Conservation (phyloP, 495 filamentous ascomycete genomes). For the Endocarpon pusillum region DNA sequence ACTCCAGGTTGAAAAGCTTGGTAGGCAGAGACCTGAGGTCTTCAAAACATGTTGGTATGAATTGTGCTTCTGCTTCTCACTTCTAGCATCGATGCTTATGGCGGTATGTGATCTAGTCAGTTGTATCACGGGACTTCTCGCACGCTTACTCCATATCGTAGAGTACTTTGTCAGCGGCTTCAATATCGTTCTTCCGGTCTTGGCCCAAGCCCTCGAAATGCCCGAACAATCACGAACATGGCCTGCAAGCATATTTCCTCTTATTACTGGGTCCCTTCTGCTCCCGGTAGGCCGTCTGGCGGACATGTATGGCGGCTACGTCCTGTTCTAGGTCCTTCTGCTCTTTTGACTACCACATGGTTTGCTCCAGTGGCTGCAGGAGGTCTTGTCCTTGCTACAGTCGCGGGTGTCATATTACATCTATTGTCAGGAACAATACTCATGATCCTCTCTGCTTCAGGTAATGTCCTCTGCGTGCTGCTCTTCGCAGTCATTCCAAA, state of each 20-base stretch:
- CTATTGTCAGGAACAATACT: conserved; percentile 53
- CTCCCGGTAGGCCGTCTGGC: conserved; percentile 61
- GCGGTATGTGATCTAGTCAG: too few species aligned
- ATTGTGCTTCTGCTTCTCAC: conserved; percentile 53
- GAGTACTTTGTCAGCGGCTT: conserved; percentile 81
- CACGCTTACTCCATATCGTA: too few species aligned
- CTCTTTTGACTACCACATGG: conserved; percentile 62
- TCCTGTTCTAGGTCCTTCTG: conserved; percentile 44
- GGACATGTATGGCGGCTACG: conserved; percentile 63
- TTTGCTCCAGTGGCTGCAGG: conserved; percentile 59
- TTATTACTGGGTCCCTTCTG: conserved; percentile 56
- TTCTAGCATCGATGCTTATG: conserved; percentile 58
- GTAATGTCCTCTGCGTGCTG: conserved; percentile 44
- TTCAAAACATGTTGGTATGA: conserved; percentile 47
- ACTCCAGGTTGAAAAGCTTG: conserved; percentile 58
- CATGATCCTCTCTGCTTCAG: conserved; percentile 46
- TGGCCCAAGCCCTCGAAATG: conserved; percentile 48
- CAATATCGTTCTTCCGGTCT: conserved; percentile 57
- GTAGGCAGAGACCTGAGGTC: conserved; percentile 48
- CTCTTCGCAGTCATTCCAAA: conserved; percentile 59
- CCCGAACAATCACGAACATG: conserved; percentile 48
- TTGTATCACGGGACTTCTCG: too few species aligned
- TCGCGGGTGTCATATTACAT: conserved; percentile 64
- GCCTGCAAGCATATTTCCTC: conserved; percentile 62
- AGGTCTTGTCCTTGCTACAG: conserved; percentile 50